phyloP scores from a whole-genome alignment of 2,329 filamentous ascomycete genomes.

The Aspergillus aculeatus region DNA sequence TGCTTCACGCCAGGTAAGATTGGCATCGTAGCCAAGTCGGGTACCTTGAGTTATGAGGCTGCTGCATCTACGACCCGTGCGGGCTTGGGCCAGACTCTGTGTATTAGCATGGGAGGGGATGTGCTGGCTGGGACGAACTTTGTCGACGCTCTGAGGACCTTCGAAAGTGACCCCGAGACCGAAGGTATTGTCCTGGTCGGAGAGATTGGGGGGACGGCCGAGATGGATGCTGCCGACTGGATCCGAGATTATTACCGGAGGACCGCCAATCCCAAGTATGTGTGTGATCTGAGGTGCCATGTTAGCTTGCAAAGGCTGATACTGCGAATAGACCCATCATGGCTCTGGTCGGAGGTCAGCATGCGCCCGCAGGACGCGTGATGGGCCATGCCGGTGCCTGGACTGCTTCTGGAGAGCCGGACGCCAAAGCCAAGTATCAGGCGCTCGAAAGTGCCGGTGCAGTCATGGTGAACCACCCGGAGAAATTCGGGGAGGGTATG shows the following conservation, averaged over 20 bases:
- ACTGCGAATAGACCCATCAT: constrained; percentile 61
- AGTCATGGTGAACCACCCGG: constrained; percentile 71
- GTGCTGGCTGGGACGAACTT: constrained; percentile 72
- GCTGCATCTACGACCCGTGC: constrained; percentile 71
- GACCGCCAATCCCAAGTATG: constrained; percentile 62
- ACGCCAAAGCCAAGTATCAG: constrained; percentile 63
- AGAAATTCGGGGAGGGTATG: constrained; percentile 69
- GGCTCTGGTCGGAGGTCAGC: constrained; percentile 66
- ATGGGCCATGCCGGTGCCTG: constrained; percentile 83
- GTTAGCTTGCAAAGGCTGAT: constrained; percentile 17
- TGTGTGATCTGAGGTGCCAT: constrained; percentile 11
- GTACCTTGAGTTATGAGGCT: constrained; percentile 76
- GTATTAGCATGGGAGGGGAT: constrained; percentile 76
- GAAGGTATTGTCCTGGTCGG: constrained; percentile 71
- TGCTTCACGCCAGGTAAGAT: constrained; percentile 69
- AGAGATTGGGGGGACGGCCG: constrained; percentile 68
- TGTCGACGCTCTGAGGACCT: constrained; percentile 66
- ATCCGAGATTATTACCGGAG: constrained; percentile 64
- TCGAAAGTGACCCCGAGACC: constrained; percentile 66
- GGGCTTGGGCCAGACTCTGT: constrained; percentile 74
- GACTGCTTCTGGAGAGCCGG: constrained; percentile 64
- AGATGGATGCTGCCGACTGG: constrained; percentile 72
- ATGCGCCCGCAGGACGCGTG: constrained; percentile 62
- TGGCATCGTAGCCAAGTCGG: constrained; percentile 77
- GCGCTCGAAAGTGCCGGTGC: constrained; percentile 66